Evolutionary conservation across 805 yeast species (phyloP).

Genomic region (Wickerhamiella azyma): DNA sequence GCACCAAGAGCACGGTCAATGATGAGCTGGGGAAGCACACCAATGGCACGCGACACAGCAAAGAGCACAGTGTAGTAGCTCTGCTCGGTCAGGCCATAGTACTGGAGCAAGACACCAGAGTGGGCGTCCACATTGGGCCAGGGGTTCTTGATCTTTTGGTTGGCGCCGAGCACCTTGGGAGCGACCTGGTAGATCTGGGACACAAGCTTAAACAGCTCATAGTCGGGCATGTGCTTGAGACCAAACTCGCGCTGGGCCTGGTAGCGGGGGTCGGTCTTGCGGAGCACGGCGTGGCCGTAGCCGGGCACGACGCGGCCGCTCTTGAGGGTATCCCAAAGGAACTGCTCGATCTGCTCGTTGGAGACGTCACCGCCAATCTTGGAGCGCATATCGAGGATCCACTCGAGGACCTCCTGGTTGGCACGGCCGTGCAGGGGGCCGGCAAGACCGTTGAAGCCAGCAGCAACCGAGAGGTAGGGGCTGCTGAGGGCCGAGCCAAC

Average conservation of each 20-base stretch:
- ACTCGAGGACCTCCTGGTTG: conserved; percentile 74
- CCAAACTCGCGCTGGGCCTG: conserved; percentile 79
- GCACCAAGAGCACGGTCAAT: conserved; percentile 72
- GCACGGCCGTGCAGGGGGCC: conserved; percentile 86
- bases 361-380: conserved; percentile 58
- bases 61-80: conserved; percentile 75
- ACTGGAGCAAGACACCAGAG: conserved; percentile 73
- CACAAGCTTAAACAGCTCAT: conserved; percentile 65
- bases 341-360: conserved; percentile 54
- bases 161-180: conserved; percentile 64
- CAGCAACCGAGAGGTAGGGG: conserved; percentile 65
- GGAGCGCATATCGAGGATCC: conserved; percentile 51
- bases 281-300: conserved; percentile 77
- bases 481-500: conserved; percentile 74
- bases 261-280: conserved; percentile 83
- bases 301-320: conserved; percentile 81
- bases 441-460: conserved; percentile 75
- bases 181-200: conserved; percentile 70
- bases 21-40: conserved; percentile 75
- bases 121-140: conserved; percentile 88
- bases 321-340: conserved; percentile 66
- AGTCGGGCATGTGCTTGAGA: conserved; percentile 56
- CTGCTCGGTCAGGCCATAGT: conserved; percentile 72
- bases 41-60: conserved; percentile 78
- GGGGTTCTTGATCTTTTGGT: conserved; percentile 86